Evolutionary conservation across 2,329 filamentous ascomycete genomes (phyloP), one percentile per base, ranked within the genome.

Genomic region (Aspergillus spinulosporus): DNA sequence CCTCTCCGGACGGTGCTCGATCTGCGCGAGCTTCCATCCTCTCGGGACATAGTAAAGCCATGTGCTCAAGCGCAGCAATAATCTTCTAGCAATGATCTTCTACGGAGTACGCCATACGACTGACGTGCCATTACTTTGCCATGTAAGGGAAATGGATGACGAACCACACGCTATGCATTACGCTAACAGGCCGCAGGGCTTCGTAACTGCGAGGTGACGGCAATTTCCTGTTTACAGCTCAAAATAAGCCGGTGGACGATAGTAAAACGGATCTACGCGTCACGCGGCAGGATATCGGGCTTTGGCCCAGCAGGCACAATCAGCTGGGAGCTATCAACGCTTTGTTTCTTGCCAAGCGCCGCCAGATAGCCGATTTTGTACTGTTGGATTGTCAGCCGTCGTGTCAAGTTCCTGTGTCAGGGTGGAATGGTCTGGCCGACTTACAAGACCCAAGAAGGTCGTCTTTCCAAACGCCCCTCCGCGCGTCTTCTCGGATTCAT

Each of bases 401-500:
- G 7, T 15, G 7, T 28, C 14, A 4, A 15, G 9, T 28, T n/a
- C 34, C 11, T 21, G 21, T 11, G 29, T 7, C 44, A 21, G 44
- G 15, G 8, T 21, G 21, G 21, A 21, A 21, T 21, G 21, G 21
- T 21, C 21, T 9, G 5, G 6, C 7, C n/a, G 7, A 68, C 72
- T 66, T 56, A 74, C 72, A 45, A 70, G 58, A 52, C 76, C 68
- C 58, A 79, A 78, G 58, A 72, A 65, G 1, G 76, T 79, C 14
- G 77, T 79, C 43, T 74, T 69, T 58, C 69, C 74, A 59, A 80
- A 80, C 2, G 74, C 75, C 2, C 57, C 59, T 12, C 70, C 70
- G 5, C 73, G 71, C 4, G 76, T 78, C 54, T 66, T 64, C 39
- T 74, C 71, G 1, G 70, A 73, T 37, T 74, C 72, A 61, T 80